phyloP scores from a whole-genome alignment of 306 rosid genomes.

The barrel medic (Medicago truncatula) region MtrunA17r5.0-ANR NC_053042.1:6643501-6644000 shows the following conservation, averaged over 20 bases:
- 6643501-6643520: too few species aligned
- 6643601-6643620: neutral
- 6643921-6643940: constrained; percentile 79
- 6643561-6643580: too few species aligned
- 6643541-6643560: too few species aligned
- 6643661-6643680: constrained; percentile 58
- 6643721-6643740: constrained; percentile 71
- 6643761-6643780: constrained; percentile 53
- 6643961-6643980: constrained; percentile 57
- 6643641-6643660: neutral
- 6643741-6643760: constrained; percentile 94
- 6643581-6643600: too few species aligned
- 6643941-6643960: constrained; percentile 76
- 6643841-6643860: constrained; percentile 58
- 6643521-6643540: too few species aligned
- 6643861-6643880: constrained; percentile 79
- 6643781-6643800: constrained; percentile 16
- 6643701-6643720: constrained; percentile 61
- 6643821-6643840: constrained; percentile 9
- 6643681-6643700: constrained; percentile 77
- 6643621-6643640: neutral
- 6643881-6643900: constrained; percentile 73
- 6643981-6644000: constrained; percentile 74
- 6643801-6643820: neutral
- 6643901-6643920: constrained; percentile 73